Evolutionary conservation across 2,329 filamentous ascomycete species (phyloP).

Genomic region (Fusarium lateritium): DNA sequence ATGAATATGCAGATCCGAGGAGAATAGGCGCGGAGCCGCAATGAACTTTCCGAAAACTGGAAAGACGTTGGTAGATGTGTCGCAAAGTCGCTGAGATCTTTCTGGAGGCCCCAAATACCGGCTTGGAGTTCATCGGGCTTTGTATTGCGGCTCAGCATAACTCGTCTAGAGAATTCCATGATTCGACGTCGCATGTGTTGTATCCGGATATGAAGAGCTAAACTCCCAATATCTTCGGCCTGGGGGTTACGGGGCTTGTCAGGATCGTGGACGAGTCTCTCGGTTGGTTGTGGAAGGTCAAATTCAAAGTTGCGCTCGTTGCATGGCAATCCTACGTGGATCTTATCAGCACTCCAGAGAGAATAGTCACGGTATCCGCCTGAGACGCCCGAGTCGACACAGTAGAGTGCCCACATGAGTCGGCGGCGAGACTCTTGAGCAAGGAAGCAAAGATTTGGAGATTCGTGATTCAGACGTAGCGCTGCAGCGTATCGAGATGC

Average conservation of each 20-base stretch:
- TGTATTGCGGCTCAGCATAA: constrained; percentile 55
- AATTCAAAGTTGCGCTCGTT: constrained; percentile 67
- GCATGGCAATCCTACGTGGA: constrained; percentile 60
- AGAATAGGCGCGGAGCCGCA: constrained; percentile 70
- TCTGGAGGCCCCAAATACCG: constrained; percentile 62
- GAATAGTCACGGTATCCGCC: constrained; percentile 62
- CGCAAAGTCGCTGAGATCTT: constrained; percentile 67
- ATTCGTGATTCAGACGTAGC: constrained; percentile 61
- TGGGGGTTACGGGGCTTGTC: constrained; percentile 55
- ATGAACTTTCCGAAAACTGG: constrained; percentile 70
- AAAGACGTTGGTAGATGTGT: constrained; percentile 68
- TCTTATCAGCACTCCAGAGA: constrained; percentile 59
- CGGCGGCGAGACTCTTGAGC: constrained; percentile 60
- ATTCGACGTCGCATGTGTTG: constrained; percentile 69
- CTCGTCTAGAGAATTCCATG: constrained; percentile 66
- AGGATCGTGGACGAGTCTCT: constrained; percentile 64
- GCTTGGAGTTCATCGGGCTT: constrained; percentile 61
- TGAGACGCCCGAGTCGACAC: constrained; percentile 60
- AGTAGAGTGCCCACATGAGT: constrained; percentile 62
- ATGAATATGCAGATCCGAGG: constrained; percentile 70
- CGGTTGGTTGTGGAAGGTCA: constrained; percentile 69
- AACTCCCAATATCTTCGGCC: constrained; percentile 68
- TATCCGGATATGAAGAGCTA: constrained; percentile 70
- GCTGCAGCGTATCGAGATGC: constrained; percentile 61
- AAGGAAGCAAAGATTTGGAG: constrained; percentile 57